These are phyloP conservation scores for Tolypocladium amazonense DNA, from an alignment of 2,329 filamentous ascomycete species.

Conservation along the genomic window DNA sequence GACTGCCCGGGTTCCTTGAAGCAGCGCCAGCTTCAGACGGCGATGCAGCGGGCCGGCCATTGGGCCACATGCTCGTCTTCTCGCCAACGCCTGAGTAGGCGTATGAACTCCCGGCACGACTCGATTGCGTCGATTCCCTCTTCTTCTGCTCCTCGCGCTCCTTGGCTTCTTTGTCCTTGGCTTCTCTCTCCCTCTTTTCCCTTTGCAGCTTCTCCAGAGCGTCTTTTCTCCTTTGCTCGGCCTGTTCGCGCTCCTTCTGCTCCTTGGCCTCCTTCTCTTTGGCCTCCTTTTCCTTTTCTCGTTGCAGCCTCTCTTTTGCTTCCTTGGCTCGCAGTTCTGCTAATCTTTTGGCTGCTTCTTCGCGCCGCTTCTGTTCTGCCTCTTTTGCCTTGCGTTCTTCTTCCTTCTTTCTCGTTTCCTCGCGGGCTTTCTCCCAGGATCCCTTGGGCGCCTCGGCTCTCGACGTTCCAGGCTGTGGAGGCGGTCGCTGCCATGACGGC, in stretches of 20 bases:
- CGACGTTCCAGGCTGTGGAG: slow-evolving; percentile 10
- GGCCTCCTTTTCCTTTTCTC: slow-evolving; percentile 27
- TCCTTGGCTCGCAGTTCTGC: slow-evolving; percentile 48
- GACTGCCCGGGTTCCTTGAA: slow-evolving; percentile 17
- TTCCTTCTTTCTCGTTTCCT: slow-evolving; percentile 53
- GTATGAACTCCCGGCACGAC: slow-evolving; percentile 42
- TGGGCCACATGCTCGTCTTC: slow-evolving; percentile 60
- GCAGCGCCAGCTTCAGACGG: slow-evolving; percentile 19
- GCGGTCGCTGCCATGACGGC: slow-evolving; percentile 7
- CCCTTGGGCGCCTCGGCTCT: slow-evolving; percentile 26
- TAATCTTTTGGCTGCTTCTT: slow-evolving; percentile 41
- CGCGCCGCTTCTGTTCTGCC: slow-evolving; percentile 48
- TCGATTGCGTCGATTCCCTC: slow-evolving; percentile 16
- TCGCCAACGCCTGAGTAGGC: slow-evolving; percentile 57
- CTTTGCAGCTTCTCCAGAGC: background rate
- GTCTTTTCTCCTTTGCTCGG: slow-evolving; percentile 18
- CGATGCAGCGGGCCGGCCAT: slow-evolving; percentile 38
- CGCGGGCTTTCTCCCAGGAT: slow-evolving; percentile 58
- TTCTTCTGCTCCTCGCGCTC: slow-evolving; percentile 20
- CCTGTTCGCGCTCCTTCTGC: slow-evolving; percentile 22
- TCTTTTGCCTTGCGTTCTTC: slow-evolving; percentile 52
- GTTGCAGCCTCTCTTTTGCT: slow-evolving; percentile 32
- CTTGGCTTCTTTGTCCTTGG: slow-evolving; percentile 19
- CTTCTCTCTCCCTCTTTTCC: slow-evolving; percentile 16
- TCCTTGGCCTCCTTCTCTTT: slow-evolving; percentile 25